Evolutionary conservation across 2,329 filamentous ascomycete species (phyloP), one percentile per base, ranked within the genome.

Genomic region (Drechslerella stenobrocha): DNA sequence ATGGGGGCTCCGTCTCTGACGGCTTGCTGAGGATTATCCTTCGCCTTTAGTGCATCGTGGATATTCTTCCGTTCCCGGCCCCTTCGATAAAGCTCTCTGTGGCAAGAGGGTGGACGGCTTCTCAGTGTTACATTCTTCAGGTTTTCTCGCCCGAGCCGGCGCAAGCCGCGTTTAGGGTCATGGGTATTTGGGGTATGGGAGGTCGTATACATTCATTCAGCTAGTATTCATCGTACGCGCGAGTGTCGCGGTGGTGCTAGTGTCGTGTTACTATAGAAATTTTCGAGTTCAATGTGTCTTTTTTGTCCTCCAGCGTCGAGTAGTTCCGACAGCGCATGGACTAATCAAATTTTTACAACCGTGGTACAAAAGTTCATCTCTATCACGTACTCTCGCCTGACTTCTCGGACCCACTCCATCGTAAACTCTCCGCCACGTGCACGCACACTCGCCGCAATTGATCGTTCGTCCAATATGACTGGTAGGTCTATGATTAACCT

Each of bases 1-100:
- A 71, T 59, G 61, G 70, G 70, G 67, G 71, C 71, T 72, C 71
- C 71, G 70, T 70, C 65, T 57, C 42, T 51, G 70, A 57, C 63
- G 70, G 71, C 71, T 72, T 72, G 71, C 71, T 72, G 71, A 72
- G 70, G 71, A 69, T 64, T 70, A 70, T 71, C 67, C 69, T 66
- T 57, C 47, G 37, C 56, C 66, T 30, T 47, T 47, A 9, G 37
- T 35, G 42, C 11, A n/a, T 34, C 7, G 45, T 72, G 71, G 61
- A 66, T 71, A 63, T 72, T 70, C 70, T 72, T 72, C 71, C 71
- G 71, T 72, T 72, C 71, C 71, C 71, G 71, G 70, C 70, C 67
- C 70, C 71, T 71, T 71, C 63, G 71, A 72, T 70, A 52, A 52
- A 72, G 51, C 57, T 59, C 63, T 69, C 64, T 52, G 37, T 69